Conservation (phyloP, 805 yeast genomes). For the Starmerella floricola region DNA sequence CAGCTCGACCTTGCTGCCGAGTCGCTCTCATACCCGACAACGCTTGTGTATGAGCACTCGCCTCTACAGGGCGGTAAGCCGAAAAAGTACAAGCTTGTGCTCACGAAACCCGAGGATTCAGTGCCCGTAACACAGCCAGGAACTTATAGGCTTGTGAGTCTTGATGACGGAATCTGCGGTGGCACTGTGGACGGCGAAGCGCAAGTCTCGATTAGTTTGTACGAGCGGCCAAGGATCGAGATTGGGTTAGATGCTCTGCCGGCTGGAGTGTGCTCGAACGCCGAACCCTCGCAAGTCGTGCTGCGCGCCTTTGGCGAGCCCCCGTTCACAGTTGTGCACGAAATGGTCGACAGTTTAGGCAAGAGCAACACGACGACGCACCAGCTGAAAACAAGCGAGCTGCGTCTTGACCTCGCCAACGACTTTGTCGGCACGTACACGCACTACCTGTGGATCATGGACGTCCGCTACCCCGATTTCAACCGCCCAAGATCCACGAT, state of each 20-base stretch:
- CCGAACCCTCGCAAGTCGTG: background rate
- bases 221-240: slow-evolving; percentile 36
- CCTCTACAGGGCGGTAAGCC: background rate
- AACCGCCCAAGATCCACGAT: slow-evolving; percentile 4
- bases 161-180: slow-evolving; percentile 42
- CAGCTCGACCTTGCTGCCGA: slow-evolving; percentile 1
- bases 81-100: background rate
- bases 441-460: slow-evolving; percentile 21
- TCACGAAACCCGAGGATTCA: background rate
- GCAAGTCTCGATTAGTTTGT: slow-evolving; percentile 34
- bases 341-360: slow-evolving; percentile 18
- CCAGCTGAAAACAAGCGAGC: background rate
- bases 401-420: background rate
- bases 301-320: slow-evolving; percentile 22
- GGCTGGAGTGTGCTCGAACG: slow-evolving; percentile 13
- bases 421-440: slow-evolving; percentile 14
- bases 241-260: slow-evolving; percentile 26
- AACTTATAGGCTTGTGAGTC: slow-evolving; percentile 34
- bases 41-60: slow-evolving; percentile 9
- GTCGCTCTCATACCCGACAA: slow-evolving; percentile 13
- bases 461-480: slow-evolving; percentile 18
- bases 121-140: slow-evolving; percentile 35
- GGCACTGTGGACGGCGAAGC: slow-evolving; percentile 34
- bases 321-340: slow-evolving; percentile 22
- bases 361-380: slow-evolving; percentile 2